phyloP scores from a whole-genome alignment of 495 filamentous ascomycete species.

The Xylaria longipes region DNA sequence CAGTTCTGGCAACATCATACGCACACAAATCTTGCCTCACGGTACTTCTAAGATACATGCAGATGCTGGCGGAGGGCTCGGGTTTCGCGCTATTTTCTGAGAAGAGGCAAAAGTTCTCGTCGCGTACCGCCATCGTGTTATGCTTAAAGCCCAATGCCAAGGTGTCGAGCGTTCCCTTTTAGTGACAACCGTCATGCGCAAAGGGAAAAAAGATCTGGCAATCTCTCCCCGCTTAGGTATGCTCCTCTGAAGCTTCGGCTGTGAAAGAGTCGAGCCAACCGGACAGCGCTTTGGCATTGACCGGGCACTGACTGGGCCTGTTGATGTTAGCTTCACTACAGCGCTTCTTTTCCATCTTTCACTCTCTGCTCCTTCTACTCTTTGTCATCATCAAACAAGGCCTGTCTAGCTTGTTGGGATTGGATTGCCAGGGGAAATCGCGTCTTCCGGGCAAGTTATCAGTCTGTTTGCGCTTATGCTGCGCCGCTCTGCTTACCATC shows the following conservation, averaged over 20 bases:
- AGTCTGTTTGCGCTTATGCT: not conserved
- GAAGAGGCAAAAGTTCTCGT: slow-evolving; percentile 15
- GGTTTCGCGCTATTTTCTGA: not conserved
- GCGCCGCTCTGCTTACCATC: slow-evolving; percentile 8
- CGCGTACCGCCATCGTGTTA: slow-evolving; percentile 15
- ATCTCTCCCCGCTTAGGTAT: slow-evolving; percentile 27
- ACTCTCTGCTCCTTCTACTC: not conserved
- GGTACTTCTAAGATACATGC: slow-evolving; percentile 28
- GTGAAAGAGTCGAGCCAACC: slow-evolving; percentile 16
- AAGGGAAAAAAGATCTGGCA: slow-evolving; percentile 32
- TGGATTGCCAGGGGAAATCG: not conserved
- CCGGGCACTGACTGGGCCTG: not conserved
- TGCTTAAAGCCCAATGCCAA: slow-evolving; percentile 34
- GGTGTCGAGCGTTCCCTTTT: slow-evolving; percentile 44
- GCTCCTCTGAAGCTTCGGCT: slow-evolving; percentile 19
- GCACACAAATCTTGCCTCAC: slow-evolving; percentile 23
- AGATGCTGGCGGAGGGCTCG: not conserved
- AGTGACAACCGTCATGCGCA: slow-evolving; percentile 37
- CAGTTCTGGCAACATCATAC: slow-evolving; percentile 9
- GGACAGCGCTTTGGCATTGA: not conserved
- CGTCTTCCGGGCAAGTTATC: not conserved
- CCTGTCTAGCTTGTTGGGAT: not conserved
- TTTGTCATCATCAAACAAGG: slow-evolving; percentile 12
- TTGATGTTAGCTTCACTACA: not conserved
- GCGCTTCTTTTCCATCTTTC: not conserved